Base-by-base conservation (phyloP, 768 basidiomycete genomes). In the Pisolithus albus region DNA sequence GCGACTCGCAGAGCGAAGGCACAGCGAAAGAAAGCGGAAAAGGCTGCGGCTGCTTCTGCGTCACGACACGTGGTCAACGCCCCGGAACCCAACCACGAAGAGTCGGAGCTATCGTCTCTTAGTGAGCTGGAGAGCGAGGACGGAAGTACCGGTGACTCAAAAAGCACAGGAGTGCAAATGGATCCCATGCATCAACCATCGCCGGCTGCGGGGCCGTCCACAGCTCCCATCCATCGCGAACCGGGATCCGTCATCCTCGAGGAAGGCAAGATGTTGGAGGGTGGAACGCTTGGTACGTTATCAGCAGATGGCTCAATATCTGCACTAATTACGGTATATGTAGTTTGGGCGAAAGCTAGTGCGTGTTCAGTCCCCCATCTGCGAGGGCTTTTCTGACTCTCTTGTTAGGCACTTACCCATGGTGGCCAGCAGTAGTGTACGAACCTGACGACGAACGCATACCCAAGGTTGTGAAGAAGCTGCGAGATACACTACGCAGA, bases 291-390 rank as follows among this genome's bases (percentile, higher is more conserved):
- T 23, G 86, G 86, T 89, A 37, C 28, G 21, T 41, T 28, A 36
- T 34, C 15, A n/a, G 16, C 24, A 28, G 15, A 15, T 6, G 30
- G 10, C 10, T 26, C 23, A 6, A n/a, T 13, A 18, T 16, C 7
- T 45, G 57, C 13, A 56, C 30, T 42, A 47, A n/a, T n/a, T 21
- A 37, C 36, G 1, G 50, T 9, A 9, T 23, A 34, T 21, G 16
- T 18, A 90, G 92, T 93, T 0, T 94, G 92, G 91, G 90, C 86
- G 0, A 92, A 92, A 75, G 71, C 79, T 50, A 73, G 85, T 84
- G 57, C 54, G 81, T 57, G 11, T 15, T 15, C 24, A 6, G 16
- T 42, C 23, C 3, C 8, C 1, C 40, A 28, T 26, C 7, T 1
- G 11, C 8, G 15, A 7, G 3, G 2, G 21, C 5, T 30, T 15